Evolutionary conservation across 352 stramenopile species (phyloP), one percentile per base, ranked within the genome.

Genomic region (Globisporangium carolinianum): DNA sequence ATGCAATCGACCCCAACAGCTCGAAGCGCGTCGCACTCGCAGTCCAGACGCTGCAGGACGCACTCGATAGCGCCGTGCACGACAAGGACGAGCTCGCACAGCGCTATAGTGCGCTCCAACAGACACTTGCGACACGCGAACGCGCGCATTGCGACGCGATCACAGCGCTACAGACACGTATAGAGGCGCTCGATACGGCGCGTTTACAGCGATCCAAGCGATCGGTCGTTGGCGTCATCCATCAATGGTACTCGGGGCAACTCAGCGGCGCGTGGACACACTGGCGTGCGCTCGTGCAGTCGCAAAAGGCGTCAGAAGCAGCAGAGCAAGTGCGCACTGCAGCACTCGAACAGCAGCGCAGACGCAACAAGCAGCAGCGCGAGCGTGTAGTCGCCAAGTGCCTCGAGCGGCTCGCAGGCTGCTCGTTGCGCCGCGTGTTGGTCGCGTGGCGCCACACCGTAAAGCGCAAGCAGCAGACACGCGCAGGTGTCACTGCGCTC

Each of bases 1-100:
- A 80, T 24, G 67, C 75, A 4, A 66, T 87, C 11, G 79, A 91
- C 43, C 81, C 79, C 15, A 65, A 83, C 4, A 75, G 69, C 45
- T 51, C 68, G 3, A 79, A 86, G 48, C 67, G 79, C 17, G 69
- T 78, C 36, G 74, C 77, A 10, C 47, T 86, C 18, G 71, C 81
- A 0, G 71, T 81, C 7, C 65, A 76, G 18, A 78, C 69, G 17
- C 65, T 88, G 47, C 72, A 87, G 36, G 66, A 87, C 12, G 68
- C 81, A 32, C 69, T 94, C 24, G 74, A 89, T 7, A 68, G 73
- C 14, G 67, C 73, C 2, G 53, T 86, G 37, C 56, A 75, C 14
- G 79, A 90, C 49, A 89, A 91, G 51, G 79, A 89, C n/a, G 76
- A 86, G 57, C 61, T 94, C 11, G 62, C 58, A 4, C 58, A 79